phyloP scores from a whole-genome alignment of 148 eudicot genomes.

The Rheum nobile region DNA sequence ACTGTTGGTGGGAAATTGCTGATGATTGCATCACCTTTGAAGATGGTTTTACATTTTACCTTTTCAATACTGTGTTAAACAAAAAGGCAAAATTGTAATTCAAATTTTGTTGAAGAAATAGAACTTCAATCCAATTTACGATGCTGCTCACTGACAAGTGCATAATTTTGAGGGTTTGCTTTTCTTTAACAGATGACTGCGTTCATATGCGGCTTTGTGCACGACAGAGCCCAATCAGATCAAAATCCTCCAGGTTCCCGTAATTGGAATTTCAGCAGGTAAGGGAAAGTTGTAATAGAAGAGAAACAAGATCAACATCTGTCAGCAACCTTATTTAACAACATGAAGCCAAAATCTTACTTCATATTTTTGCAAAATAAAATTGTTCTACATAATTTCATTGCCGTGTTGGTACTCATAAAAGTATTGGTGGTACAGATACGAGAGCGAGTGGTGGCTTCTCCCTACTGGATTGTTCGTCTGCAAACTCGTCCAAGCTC shows the following conservation, averaged over 20 bases:
- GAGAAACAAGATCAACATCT: neutral
- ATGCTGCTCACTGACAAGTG: neutral
- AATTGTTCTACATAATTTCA: neutral
- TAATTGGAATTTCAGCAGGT: conserved; percentile 73
- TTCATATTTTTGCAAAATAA: neutral
- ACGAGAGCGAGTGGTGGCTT: conserved; percentile 95
- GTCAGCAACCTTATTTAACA: neutral
- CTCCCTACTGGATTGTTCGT: conserved; percentile 59
- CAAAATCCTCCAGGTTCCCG: conserved; percentile 30
- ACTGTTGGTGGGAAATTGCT: neutral
- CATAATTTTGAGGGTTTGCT: neutral
- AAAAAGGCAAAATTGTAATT: neutral
- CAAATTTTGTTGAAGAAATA: neutral
- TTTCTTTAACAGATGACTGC: conserved; percentile 49
- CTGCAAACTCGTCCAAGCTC: conserved; percentile 65
- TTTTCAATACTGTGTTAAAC: neutral
- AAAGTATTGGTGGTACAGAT: conserved; percentile 35
- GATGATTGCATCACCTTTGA: neutral
- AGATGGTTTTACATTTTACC: neutral
- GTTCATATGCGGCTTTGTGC: conserved; percentile 62
- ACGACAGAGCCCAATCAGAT: conserved; percentile 36
- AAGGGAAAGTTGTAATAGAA: conserved; percentile 16
- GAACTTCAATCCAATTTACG: neutral
- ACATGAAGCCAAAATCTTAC: neutral
- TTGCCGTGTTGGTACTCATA: neutral